These are phyloP conservation scores for Clitopilus passeckerianus DNA, from an alignment of 768 basidiomycete genomes.

Conservation along the genomic window DNA sequence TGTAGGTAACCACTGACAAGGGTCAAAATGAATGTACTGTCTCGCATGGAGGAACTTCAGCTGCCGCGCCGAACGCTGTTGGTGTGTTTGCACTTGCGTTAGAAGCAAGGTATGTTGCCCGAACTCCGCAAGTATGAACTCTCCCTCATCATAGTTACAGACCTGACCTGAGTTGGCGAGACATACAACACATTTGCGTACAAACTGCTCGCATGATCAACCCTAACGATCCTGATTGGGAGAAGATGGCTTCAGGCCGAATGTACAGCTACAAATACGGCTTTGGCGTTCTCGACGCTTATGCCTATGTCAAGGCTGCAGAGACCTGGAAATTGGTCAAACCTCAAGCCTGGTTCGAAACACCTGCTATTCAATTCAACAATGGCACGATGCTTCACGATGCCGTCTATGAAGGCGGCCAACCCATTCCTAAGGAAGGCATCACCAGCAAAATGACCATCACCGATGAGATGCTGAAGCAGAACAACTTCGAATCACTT, in stretches of 20 bases:
- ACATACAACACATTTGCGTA: slow-evolving; percentile 88
- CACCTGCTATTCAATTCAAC: slow-evolving; percentile 64
- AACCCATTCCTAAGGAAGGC: slow-evolving; percentile 61
- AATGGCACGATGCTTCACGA: slow-evolving; percentile 52
- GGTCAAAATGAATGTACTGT: slow-evolving; percentile 79
- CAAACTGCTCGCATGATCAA: slow-evolving; percentile 75
- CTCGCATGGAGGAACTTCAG: slow-evolving; percentile 93
- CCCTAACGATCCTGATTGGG: slow-evolving; percentile 92
- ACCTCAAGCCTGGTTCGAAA: slow-evolving; percentile 87
- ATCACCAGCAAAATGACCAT: slow-evolving; percentile 60
- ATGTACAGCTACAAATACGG: slow-evolving; percentile 88
- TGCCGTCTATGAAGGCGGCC: slow-evolving; percentile 56
- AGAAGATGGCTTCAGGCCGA: slow-evolving; percentile 66
- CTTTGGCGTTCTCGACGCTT: slow-evolving; percentile 85
- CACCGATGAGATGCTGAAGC: slow-evolving; percentile 58
- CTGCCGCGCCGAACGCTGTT: slow-evolving; percentile 94
- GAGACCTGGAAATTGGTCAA: slow-evolving; percentile 84
- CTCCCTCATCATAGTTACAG: slow-evolving; percentile 28
- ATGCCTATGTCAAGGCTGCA: slow-evolving; percentile 75
- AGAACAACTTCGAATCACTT: slow-evolving; percentile 78
- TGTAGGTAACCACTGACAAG: slow-evolving; percentile 89
- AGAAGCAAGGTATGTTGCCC: slow-evolving; percentile 61
- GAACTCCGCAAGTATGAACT: neutral
- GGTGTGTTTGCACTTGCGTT: slow-evolving; percentile 91
- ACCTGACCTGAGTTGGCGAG: slow-evolving; percentile 95